Conservation (phyloP, 306 rosid genomes). For the Casuarina equisetifolia region DNA sequence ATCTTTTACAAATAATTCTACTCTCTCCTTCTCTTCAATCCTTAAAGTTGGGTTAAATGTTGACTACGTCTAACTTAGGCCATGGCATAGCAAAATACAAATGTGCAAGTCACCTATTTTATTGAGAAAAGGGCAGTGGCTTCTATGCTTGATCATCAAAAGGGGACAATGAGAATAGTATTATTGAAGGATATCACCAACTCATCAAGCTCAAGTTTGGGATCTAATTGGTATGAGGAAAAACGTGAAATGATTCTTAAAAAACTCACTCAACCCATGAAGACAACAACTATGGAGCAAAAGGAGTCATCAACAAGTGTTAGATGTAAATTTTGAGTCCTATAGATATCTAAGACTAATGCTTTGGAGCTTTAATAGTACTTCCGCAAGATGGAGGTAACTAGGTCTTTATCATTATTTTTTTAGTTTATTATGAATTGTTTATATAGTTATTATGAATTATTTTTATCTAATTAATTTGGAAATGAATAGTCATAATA, state of each 20-base stretch:
- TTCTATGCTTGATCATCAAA: constrained; percentile 31
- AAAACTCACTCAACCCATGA: constrained; percentile 1
- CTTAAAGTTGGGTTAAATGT: neutral
- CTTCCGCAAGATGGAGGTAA: constrained; percentile 74
- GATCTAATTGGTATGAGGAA: constrained; percentile 15
- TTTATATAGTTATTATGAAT: too few relatives aligned
- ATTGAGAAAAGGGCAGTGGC: constrained; percentile 57
- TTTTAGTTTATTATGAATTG: neutral
- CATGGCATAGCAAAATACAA: constrained; percentile 25
- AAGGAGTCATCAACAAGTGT: neutral
- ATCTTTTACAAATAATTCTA: too few relatives aligned
- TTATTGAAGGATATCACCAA: constrained; percentile 65
- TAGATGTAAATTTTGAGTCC: constrained; percentile 35
- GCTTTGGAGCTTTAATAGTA: constrained; percentile 68
- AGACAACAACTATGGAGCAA: neutral
- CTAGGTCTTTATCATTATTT: neutral
- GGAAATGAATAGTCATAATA: neutral
- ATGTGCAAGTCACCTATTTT: constrained; percentile 50
- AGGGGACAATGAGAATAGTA: constrained; percentile 52
- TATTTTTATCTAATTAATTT: too few relatives aligned
- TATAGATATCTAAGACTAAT: constrained; percentile 58
- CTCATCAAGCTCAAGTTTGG: constrained; percentile 1
- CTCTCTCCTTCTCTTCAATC: neutral
- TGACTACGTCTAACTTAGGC: neutral
- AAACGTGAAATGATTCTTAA: constrained; percentile 17